These are phyloP conservation scores for Penicillium sp. DNA, from an alignment of 2,329 filamentous ascomycete species.

Conservation along the genomic window DNA sequence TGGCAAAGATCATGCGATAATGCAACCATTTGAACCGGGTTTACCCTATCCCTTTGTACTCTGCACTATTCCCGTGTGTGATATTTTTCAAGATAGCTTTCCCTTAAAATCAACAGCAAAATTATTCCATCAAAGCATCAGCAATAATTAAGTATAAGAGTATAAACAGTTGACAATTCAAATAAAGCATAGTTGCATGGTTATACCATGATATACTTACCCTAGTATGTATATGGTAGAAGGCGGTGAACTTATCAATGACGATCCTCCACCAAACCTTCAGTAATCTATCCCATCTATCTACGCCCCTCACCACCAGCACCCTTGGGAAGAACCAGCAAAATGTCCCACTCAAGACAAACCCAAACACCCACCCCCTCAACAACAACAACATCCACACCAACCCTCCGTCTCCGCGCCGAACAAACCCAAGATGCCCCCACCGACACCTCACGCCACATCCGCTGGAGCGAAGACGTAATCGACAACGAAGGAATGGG, in stretches of 20 bases:
- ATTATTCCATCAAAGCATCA: too few relatives aligned
- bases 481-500: conserved; percentile 95
- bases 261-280: neutral
- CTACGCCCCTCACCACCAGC: neutral
- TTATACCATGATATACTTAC: too few relatives aligned
- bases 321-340: neutral
- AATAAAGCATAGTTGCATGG: too few relatives aligned
- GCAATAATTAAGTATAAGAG: too few relatives aligned
- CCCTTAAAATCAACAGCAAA: too few relatives aligned
- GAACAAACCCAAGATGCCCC: too few relatives aligned
- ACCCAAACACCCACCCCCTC: conserved; percentile 36
- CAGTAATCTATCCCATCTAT: neutral
- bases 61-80: conserved; percentile 15
- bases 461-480: conserved; percentile 91
- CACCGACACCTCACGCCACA: conserved; percentile 68
- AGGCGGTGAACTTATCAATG: neutral
- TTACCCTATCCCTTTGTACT: conserved; percentile 5
- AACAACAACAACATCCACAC: conserved; percentile 23
- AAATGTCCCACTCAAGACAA: conserved; percentile 40
- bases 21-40: conserved; percentile 7
- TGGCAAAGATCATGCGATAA: conserved; percentile 9
- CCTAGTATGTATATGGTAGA: too few relatives aligned
- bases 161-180: too few relatives aligned
- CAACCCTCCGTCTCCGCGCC: conserved; percentile 36
- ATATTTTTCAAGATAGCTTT: conserved; percentile 19